Evolutionary conservation across 306 rosid genomes (phyloP).

Genomic region (Rubus idaeus): DNA sequence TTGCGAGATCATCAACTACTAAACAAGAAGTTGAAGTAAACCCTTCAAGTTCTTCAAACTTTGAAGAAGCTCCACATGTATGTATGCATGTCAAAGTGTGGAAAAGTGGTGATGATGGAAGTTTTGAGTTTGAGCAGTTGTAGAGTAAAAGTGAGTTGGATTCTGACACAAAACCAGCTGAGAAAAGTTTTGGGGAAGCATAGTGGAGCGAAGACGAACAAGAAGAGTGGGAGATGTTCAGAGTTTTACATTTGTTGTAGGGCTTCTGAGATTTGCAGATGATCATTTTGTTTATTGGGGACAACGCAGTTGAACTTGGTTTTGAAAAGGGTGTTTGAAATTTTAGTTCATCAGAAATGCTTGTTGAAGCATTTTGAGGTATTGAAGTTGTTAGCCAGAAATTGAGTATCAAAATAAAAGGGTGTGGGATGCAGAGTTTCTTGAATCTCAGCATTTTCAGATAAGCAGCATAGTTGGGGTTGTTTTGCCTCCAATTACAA

Average conservation of each 20-base stretch:
- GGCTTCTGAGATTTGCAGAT: slow-evolving; percentile 39
- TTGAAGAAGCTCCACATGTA: slow-evolving; percentile 26
- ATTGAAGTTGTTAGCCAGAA: slow-evolving; percentile 36
- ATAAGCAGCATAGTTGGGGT: not conserved
- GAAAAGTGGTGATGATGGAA: slow-evolving; percentile 22
- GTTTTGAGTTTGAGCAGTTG: slow-evolving; percentile 48
- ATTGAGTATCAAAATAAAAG: slow-evolving; percentile 36
- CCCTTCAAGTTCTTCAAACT: slow-evolving; percentile 13
- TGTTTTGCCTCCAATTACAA: not conserved
- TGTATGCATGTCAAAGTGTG: slow-evolving; percentile 27
- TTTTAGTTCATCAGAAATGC: slow-evolving; percentile 39
- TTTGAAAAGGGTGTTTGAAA: slow-evolving; percentile 33
- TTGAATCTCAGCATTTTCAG: slow-evolving; percentile 39
- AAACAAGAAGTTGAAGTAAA: slow-evolving; percentile 37
- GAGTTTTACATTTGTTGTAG: slow-evolving; percentile 28
- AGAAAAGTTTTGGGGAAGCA: slow-evolving; percentile 30
- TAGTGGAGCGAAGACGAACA: slow-evolving; percentile 43
- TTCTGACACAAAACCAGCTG: not conserved
- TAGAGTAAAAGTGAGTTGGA: slow-evolving; percentile 55
- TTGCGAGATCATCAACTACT: slow-evolving; percentile 40
- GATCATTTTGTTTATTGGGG: slow-evolving; percentile 32
- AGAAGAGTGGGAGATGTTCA: slow-evolving; percentile 28
- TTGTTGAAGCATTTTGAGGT: slow-evolving; percentile 31
- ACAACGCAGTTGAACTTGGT: slow-evolving; percentile 2
- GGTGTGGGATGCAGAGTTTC: slow-evolving; percentile 35